A percentile compares a stretch with the other conserved stretches of the same genome.
Evolutionary conservation across 2,329 filamentous ascomycete genomes (phyloP).

Genomic region (Aspergillus amoenus): DNA sequence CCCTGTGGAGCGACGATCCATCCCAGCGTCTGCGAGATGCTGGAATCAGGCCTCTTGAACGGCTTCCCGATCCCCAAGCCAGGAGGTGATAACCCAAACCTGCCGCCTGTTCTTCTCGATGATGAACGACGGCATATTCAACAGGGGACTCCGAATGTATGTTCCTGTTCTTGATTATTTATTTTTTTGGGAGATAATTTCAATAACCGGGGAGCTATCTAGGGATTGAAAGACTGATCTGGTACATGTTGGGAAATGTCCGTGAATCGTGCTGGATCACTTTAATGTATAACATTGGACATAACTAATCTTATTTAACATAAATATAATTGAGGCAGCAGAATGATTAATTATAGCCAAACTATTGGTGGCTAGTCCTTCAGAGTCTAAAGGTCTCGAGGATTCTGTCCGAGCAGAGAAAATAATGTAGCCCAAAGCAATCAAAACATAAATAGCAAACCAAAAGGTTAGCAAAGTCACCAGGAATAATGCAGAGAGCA

Average conservation of each 20-base stretch:
- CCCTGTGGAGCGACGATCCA: conserved; percentile 32
- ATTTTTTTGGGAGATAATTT: neutral
- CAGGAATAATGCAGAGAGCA: too few relatives aligned
- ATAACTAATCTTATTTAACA: neutral
- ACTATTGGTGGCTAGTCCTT: too few relatives aligned
- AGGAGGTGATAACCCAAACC: conserved; percentile 14
- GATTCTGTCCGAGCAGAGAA: too few relatives aligned
- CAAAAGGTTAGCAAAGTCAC: too few relatives aligned
- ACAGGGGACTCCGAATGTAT: neutral
- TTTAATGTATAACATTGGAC: neutral
- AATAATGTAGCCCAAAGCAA: too few relatives aligned
- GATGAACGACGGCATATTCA: neutral
- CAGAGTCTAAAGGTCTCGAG: too few relatives aligned
- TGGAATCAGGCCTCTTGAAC: conserved; percentile 22
- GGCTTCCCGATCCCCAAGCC: conserved; percentile 14
- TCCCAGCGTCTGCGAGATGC: conserved; percentile 28
- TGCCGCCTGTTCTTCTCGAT: conserved; percentile 4
- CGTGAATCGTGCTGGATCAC: too few relatives aligned
- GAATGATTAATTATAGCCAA: too few relatives aligned
- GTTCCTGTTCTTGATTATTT: neutral
- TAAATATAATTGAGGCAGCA: too few relatives aligned
- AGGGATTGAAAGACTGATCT: neutral
- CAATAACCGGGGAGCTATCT: neutral
- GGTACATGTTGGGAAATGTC: too few relatives aligned
- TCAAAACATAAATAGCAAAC: too few relatives aligned